These are phyloP conservation scores for Ampelocalamus luodianensis DNA, from an alignment of 176 grass and related monocot genomes.

Conservation along the genomic window DNA sequence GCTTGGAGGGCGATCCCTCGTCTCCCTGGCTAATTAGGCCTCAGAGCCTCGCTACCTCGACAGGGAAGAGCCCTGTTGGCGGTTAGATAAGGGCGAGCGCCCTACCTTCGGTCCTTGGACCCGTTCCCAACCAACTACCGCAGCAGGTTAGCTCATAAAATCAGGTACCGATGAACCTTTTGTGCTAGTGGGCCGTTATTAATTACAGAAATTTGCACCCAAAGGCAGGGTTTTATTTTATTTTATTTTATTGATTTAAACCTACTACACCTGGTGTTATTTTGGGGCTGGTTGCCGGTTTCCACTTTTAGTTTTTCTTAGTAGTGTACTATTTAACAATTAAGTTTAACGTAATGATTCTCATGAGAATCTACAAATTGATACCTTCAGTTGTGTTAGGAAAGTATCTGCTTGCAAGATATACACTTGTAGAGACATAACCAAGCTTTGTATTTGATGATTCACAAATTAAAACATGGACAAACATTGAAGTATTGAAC, in stretches of 20 bases:
- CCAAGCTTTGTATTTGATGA: constrained; percentile 1
- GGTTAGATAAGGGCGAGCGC: too few species aligned
- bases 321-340: neutral
- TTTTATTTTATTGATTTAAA: neutral
- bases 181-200: neutral
- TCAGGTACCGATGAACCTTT: constrained; percentile 21
- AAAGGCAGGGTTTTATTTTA: neutral
- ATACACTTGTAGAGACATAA: neutral
- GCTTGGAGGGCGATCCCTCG: too few species aligned
- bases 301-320: constrained; percentile 14
- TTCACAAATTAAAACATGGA: neutral
- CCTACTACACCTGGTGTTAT: constrained; percentile 1
- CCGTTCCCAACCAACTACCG: too few species aligned
- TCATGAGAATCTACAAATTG: constrained; percentile 1
- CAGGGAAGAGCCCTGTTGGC: too few species aligned
- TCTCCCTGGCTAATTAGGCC: too few species aligned
- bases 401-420: constrained; percentile 12
- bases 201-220: neutral
- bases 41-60: too few species aligned
- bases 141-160: neutral
- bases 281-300: neutral
- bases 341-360: neutral
- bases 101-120: too few species aligned
- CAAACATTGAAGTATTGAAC: neutral
- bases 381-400: constrained; percentile 19